Evolutionary conservation across 257 asterid genomes (phyloP).

Genomic region (Petunia axillaris): DNA sequence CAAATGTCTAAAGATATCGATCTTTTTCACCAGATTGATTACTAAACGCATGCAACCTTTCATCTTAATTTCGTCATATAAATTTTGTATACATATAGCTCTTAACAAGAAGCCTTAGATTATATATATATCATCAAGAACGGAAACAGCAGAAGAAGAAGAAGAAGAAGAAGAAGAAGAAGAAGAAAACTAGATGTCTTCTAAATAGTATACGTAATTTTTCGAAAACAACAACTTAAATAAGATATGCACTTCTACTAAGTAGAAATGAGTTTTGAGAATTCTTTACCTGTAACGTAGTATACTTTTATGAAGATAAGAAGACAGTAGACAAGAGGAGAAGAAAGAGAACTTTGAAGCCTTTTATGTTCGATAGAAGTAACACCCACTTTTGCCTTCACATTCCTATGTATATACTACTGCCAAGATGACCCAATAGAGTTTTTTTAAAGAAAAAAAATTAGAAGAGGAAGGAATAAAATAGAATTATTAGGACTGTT

Average conservation of each 20-base stretch:
- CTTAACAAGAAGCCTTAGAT: too few species aligned
- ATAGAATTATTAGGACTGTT: conserved; percentile 14
- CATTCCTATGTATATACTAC: conserved; percentile 21
- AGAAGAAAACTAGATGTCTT: too few species aligned
- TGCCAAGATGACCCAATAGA: conserved; percentile 20
- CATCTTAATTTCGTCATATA: too few species aligned
- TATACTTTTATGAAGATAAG: neutral
- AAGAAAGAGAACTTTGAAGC: neutral
- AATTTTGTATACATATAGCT: too few species aligned
- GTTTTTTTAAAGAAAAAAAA: neutral
- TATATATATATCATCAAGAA: too few species aligned
- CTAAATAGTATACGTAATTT: too few species aligned
- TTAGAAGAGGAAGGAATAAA: conserved; percentile 29
- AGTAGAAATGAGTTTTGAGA: neutral
- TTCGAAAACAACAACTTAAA: neutral
- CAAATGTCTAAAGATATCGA: too few species aligned
- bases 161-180: too few species aligned
- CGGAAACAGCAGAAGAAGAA: too few species aligned
- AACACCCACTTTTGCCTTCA: conserved; percentile 12
- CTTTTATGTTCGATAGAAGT: neutral
- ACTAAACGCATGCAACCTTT: too few species aligned
- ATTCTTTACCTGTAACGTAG: conserved; percentile 1
- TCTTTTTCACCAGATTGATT: too few species aligned
- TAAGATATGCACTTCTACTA: neutral
- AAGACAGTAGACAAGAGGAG: neutral